These are phyloP conservation scores for Citrus unshiu DNA, from an alignment of 345 rosid genomes.

Conservation along the genomic window DNA sequence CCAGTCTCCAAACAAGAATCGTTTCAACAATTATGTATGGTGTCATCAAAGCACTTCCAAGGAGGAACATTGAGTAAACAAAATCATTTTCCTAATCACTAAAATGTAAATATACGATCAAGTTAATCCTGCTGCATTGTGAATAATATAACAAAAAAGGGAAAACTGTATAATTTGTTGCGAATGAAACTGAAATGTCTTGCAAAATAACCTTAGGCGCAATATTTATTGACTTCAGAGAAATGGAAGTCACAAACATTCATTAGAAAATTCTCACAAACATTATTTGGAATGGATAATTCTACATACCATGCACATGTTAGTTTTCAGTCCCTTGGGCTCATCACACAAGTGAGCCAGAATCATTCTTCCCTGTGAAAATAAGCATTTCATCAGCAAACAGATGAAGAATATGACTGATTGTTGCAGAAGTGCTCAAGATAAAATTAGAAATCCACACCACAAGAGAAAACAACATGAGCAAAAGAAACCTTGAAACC, in stretches of 20 bases:
- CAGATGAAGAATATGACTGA: background rate
- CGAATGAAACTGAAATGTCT: background rate
- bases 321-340: constrained; percentile 96
- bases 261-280: background rate
- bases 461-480: background rate
- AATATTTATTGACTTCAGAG: background rate
- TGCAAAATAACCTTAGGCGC: background rate
- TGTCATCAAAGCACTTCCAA: background rate
- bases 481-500: background rate
- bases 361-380: constrained; percentile 97
- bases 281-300: constrained; percentile 5
- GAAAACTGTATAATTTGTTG: background rate
- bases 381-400: constrained; percentile 17
- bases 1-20: background rate
- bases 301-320: constrained; percentile 91
- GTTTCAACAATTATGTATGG: background rate
- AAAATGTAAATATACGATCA: background rate
- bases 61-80: background rate
- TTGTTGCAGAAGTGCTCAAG: background rate
- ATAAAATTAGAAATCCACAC: background rate
- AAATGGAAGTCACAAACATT: background rate
- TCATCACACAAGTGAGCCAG: constrained; percentile 98
- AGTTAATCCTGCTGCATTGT: background rate
- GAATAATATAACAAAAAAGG: background rate
- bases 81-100: background rate